These are phyloP conservation scores for Antrodiella citrinella DNA, from an alignment of 768 basidiomycete species.

Conservation along the genomic window DNA sequence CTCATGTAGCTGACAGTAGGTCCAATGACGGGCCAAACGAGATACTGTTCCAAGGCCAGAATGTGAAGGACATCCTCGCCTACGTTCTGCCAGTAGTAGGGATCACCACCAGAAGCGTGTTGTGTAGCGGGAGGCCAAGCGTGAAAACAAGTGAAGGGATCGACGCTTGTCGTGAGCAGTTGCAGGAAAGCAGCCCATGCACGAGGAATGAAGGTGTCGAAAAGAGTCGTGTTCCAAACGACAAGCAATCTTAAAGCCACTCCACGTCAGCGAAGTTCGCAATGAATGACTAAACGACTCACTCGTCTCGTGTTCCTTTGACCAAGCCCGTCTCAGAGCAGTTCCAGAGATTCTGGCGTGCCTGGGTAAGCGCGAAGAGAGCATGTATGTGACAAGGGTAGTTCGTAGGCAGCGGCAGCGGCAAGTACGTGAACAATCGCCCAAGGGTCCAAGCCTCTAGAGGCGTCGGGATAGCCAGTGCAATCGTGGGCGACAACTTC, in stretches of 20 bases:
- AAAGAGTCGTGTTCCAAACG: constrained; percentile 41
- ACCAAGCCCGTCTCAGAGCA: constrained; percentile 29
- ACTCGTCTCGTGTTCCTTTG: constrained; percentile 34
- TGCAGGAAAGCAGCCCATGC: constrained; percentile 33
- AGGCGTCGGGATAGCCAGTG: constrained; percentile 30
- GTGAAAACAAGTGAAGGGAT: constrained; percentile 24
- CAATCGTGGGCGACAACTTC: constrained; percentile 34
- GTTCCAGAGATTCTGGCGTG: constrained; percentile 38
- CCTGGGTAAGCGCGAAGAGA: constrained; percentile 37
- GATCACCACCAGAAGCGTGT: background rate
- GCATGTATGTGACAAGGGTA: constrained; percentile 41
- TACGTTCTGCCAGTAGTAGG: background rate
- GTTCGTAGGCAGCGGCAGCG: constrained; percentile 36
- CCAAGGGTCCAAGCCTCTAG: constrained; percentile 18
- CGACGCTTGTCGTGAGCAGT: constrained; percentile 17
- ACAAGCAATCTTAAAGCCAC: constrained; percentile 29
- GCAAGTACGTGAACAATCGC: constrained; percentile 41
- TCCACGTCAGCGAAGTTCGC: background rate
- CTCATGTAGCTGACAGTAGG: background rate
- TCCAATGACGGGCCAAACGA: background rate
- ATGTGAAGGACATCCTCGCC: background rate
- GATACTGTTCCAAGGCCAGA: background rate
- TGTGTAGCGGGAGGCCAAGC: constrained; percentile 29
- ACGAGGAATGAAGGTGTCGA: constrained; percentile 34
- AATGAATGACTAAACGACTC: constrained; percentile 8